These are phyloP conservation scores for Peronospora farinosa DNA, from an alignment of 352 stramenopile species.

Conservation along the genomic window DNA sequence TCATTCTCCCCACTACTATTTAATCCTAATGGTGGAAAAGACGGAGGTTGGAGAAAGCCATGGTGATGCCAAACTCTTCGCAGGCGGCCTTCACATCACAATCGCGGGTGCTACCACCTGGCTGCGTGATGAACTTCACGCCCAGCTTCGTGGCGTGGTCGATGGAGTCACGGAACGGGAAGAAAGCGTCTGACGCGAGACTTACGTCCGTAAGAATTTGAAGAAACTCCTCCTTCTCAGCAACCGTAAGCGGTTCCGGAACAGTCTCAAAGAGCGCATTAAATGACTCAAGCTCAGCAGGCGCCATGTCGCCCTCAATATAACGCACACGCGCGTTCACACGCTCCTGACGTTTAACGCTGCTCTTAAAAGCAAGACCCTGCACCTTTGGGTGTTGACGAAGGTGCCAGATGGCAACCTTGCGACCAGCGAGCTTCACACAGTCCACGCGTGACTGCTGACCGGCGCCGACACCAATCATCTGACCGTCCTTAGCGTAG, in stretches of 20 bases:
- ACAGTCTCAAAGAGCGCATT: constrained; percentile 92
- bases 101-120: constrained; percentile 81
- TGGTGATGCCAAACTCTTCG: constrained; percentile 98
- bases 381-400: constrained; percentile 96
- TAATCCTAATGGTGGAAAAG: constrained; percentile 98
- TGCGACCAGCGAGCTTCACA: constrained; percentile 98
- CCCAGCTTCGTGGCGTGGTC: constrained; percentile 94
- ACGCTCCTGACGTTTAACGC: constrained; percentile 97
- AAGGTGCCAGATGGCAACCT: constrained; percentile 97
- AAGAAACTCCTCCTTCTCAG: constrained; percentile 95
- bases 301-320: constrained; percentile 98
- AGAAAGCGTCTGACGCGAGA: constrained; percentile 99
- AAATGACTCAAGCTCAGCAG: constrained; percentile 92
- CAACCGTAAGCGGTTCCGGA: constrained; percentile 90
- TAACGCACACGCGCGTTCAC: constrained; percentile 99
- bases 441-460: constrained; percentile 99
- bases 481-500: constrained; percentile 98
- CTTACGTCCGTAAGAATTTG: constrained; percentile 84
- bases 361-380: constrained; percentile 94
- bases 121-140: constrained; percentile 97
- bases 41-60: constrained; percentile 97
- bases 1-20: constrained; percentile 11
- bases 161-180: constrained; percentile 99
- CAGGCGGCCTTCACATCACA: constrained; percentile 91
- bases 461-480: constrained; percentile 99